Evolutionary conservation across 306 rosid genomes (phyloP), one percentile per base, ranked within the genome.

Genomic region (Elaeagnus macrophylla): DNA sequence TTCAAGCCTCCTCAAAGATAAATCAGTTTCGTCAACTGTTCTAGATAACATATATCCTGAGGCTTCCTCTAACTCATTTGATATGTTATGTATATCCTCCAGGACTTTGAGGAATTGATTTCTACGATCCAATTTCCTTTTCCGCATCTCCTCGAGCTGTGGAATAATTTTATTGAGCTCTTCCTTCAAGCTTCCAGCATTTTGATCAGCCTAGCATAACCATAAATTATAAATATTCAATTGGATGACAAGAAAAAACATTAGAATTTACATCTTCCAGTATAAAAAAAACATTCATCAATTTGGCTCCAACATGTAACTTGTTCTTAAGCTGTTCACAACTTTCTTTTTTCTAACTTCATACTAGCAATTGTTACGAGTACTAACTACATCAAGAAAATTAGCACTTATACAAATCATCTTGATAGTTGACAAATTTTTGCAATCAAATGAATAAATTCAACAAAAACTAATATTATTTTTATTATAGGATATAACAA

Each of bases 1-100:
- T 61, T 76, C 78, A 3, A 83, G 79, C 40, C 52, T 72, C 58
- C 77, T 71, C 43, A 76, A 48, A 38, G 94, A 83, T 69, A 87
- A 51, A 56, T 83, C 76, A 39, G 72, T 77, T 72, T 79, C 94
- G 47, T 77, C 47, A 16, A 54, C 68, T 37, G 45, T 53, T 57
- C 57, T 66, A 53, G 70, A 53, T 41, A 43, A 65, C 65, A 63
- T 57, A 39, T 25, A 75, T 48, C 56, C 70, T 41, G 12, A 18
- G 8, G 64, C 48, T 46, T 69, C 78, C 58, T 66, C 12, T 45
- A 87, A 70, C 54, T 81, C 86, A 40, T 10, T 55, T 20, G 86
- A 81, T 56, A 87, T 62, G 51, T 60, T 75, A 55, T 63, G 79
- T 61, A 81, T 50, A 55, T 79, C 82, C 56, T 57, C 61, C 10